These are phyloP conservation scores for Cichorium intybus DNA, from an alignment of 140 eudicot genomes.

Conservation along the genomic window DNA sequence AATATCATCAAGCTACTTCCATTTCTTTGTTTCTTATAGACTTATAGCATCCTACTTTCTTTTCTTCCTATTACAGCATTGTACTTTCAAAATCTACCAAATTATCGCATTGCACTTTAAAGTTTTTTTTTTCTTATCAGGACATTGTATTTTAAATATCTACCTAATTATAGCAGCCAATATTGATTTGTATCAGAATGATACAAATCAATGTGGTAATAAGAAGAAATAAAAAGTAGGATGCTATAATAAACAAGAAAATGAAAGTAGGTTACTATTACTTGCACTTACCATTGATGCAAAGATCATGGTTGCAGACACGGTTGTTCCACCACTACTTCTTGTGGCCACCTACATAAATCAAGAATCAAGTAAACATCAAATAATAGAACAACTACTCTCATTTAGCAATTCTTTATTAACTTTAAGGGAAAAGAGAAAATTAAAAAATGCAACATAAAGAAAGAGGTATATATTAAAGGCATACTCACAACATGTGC, in stretches of 20 bases:
- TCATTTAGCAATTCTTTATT: neutral
- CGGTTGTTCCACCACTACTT: slow-evolving; percentile 92
- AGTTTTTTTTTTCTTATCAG: too few species aligned
- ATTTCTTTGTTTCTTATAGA: too few species aligned
- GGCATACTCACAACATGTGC: slow-evolving; percentile 79
- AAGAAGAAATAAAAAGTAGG: neutral
- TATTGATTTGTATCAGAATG: too few species aligned
- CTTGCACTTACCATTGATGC: slow-evolving; percentile 78
- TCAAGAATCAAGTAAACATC: slow-evolving; percentile 7
- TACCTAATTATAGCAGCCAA: too few species aligned
- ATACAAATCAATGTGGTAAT: too few species aligned
- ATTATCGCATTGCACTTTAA: too few species aligned
- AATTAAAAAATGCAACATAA: neutral
- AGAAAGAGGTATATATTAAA: neutral
- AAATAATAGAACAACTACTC: neutral
- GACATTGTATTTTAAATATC: too few species aligned
- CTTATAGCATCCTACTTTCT: too few species aligned
- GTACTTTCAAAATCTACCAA: too few species aligned
- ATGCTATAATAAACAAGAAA: slow-evolving; percentile 6
- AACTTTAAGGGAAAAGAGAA: slow-evolving; percentile 1
- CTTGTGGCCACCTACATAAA: slow-evolving; percentile 64
- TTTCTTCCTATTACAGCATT: too few species aligned
- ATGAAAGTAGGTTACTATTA: too few species aligned
- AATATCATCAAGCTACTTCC: too few species aligned
- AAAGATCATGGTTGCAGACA: slow-evolving; percentile 93